Evolutionary conservation across 2,329 filamentous ascomycete species (phyloP), one percentile per base, ranked within the genome.

Genomic region (Aspergillus carbonarius): DNA sequence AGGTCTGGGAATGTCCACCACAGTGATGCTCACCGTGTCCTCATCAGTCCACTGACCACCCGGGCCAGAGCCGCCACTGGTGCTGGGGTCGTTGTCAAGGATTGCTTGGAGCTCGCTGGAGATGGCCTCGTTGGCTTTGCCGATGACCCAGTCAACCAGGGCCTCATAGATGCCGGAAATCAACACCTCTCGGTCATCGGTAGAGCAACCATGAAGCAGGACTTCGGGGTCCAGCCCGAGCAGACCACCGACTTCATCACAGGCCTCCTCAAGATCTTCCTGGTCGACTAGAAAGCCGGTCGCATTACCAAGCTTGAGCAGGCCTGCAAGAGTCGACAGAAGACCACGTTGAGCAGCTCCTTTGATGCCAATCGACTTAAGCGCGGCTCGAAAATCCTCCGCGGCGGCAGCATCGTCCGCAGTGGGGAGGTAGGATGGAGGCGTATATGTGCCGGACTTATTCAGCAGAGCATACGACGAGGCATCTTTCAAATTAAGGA

Each of bases 291-390:
- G 81, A 67, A 96, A 93, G 63, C 92, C 92, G 5, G 96, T 81
- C 0, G 92, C 92, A 73, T 99, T 92, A 13, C 95, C 95, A 4
- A 99, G 85, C 74, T 97, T 97, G 18, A 99, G 79, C 13, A 99
- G 79, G 27, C 91, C 93, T 1, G 92, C 91, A 17, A 99, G 82
- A 0, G 88, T 88, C 0, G 92, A 95, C 53, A 99, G 89, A 58
- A 99, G 83, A 68, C 91, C 90, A 57, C 92, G 86, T 65, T 96
- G 88, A 25, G 87, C 82, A 10, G 89, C 84, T 6, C 95, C 95
- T 74, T 95, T 97, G 76, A 99, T 96, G 17, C 95, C 95, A 67
- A 99, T 93, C 1, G 90, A 87, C 73, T 96, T 96, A 25, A 99
- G 79, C 8, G 92, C 89, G 34, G 88, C 81, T 51, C 93, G 87